A percentile compares a stretch with the other conserved stretches of the same genome.
These are phyloP conservation scores for Fusarium anguioides DNA, from an alignment of 2,329 filamentous ascomycete genomes.

Conservation along the genomic window DNA sequence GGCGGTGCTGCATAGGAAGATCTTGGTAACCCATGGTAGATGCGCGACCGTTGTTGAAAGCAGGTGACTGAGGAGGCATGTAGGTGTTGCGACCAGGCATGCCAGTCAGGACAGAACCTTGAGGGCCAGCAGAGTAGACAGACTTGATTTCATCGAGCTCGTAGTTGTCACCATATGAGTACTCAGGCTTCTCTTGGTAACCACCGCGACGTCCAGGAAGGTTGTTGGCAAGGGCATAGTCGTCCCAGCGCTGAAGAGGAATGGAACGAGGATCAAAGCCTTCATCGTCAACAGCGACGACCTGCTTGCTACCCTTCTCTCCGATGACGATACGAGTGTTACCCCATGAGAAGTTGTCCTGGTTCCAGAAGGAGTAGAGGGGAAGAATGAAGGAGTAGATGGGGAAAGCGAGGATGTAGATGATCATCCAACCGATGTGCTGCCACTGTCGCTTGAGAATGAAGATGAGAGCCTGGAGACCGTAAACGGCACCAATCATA, in stretches of 20 bases:
- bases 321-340: slow-evolving; percentile 97
- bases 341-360: slow-evolving; percentile 99
- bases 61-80: slow-evolving; percentile 86
- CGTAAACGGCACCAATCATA: slow-evolving; percentile 92
- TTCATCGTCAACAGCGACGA: slow-evolving; percentile 88
- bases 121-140: slow-evolving; percentile 91
- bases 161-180: slow-evolving; percentile 79
- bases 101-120: slow-evolving; percentile 86
- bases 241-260: slow-evolving; percentile 95
- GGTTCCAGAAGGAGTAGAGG: slow-evolving; percentile 99
- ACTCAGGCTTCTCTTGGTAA: slow-evolving; percentile 71
- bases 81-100: slow-evolving; percentile 79
- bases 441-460: slow-evolving; percentile 98
- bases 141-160: slow-evolving; percentile 99
- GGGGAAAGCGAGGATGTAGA: slow-evolving; percentile 95
- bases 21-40: slow-evolving; percentile 55
- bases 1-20: slow-evolving; percentile 65
- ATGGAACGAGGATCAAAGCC: slow-evolving; percentile 92
- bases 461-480: slow-evolving; percentile 95
- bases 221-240: slow-evolving; percentile 87
- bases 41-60: slow-evolving; percentile 66
- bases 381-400: slow-evolving; percentile 93
- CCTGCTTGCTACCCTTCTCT: slow-evolving; percentile 89
- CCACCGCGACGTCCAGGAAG: slow-evolving; percentile 90
- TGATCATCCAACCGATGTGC: slow-evolving; percentile 99